Conservation (phyloP, 441 rosid species). For the Pelargonium fulgidum region DNA sequence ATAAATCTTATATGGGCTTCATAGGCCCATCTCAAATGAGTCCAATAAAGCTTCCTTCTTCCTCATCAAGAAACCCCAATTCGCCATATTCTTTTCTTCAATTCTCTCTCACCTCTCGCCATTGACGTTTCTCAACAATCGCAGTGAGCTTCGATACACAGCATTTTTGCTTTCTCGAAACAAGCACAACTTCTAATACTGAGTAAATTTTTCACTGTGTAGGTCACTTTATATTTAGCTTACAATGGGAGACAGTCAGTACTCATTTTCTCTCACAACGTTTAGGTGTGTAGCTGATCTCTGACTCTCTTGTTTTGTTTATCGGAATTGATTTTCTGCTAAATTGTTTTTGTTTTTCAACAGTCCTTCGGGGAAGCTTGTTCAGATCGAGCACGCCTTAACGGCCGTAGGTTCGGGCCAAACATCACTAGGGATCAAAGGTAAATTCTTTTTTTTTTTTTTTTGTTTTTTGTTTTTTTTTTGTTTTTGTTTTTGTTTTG, state of each 20-base stretch:
- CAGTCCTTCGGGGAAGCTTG: conserved; percentile 99
- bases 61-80: background rate
- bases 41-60: background rate
- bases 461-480: background rate
- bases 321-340: background rate
- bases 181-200: background rate
- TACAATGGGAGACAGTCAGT: conserved; percentile 67
- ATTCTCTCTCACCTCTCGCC: background rate
- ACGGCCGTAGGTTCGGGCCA: conserved; percentile 98
- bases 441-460: too few species aligned
- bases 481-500: too few species aligned
- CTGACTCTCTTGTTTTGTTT: background rate
- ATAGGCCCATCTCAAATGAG: background rate
- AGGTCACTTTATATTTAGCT: background rate
- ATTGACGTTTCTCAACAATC: background rate
- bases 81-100: background rate
- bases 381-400: conserved; percentile 96
- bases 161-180: background rate
- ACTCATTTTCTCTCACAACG: conserved; percentile 68
- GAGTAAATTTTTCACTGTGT: too few species aligned
- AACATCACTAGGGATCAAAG: conserved; percentile 93
- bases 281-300: conserved; percentile 43
- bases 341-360: background rate
- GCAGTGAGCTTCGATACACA: background rate
- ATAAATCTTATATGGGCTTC: too few species aligned